Evolutionary conservation across 768 basidiomycete species (phyloP), one percentile per base, ranked within the genome.

Genomic region (Phylloporus arenicola): DNA sequence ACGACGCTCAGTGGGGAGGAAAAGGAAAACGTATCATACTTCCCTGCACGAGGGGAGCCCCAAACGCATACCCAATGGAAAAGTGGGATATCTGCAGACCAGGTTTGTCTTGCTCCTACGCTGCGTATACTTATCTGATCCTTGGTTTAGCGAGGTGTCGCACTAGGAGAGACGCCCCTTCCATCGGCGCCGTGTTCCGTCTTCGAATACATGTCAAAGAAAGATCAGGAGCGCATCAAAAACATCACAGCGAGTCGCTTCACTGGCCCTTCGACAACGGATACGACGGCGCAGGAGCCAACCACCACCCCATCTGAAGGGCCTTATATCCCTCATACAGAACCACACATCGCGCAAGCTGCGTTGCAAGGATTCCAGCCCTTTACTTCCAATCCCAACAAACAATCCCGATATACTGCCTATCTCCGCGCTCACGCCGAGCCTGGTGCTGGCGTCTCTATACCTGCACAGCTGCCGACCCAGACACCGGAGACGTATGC

Each of bases 141-240:
- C 27, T 40, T 30, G 12, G 22, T 27, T 27, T 55, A 97, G 93
- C 80, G 96, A 45, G 95, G 92, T 24, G 70, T 77, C 1, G 73
- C 87, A 17, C 74, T 98, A 0, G 94, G 94, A 47, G 96, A 98
- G 68, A 80, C 80, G 10, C 82, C 82, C 11, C 72, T 89, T 11
- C 76, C 83, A 12, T 69, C 82, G 3, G 79, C 77, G 13, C 80
- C 88, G 2, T 82, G 82, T 11, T 97, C 95, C 0, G 81, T 99
- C 14, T 97, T 95, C 64, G 94, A 98, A 40, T 98, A 84, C 64
- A 82, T 98, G 64, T 95, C 96, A 0, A 81, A 86, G 56, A 94
- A 93, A 60, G 92, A 95, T 60, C 80, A 83, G 49, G 93, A 96
- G 52, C 84, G 94, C 6, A 76, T 99, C 14, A 76, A 84, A 60